Evolutionary conservation across 805 yeast species (phyloP), one percentile per base, ranked within the genome.

Genomic region (Saccharomycopsis babjevae): DNA sequence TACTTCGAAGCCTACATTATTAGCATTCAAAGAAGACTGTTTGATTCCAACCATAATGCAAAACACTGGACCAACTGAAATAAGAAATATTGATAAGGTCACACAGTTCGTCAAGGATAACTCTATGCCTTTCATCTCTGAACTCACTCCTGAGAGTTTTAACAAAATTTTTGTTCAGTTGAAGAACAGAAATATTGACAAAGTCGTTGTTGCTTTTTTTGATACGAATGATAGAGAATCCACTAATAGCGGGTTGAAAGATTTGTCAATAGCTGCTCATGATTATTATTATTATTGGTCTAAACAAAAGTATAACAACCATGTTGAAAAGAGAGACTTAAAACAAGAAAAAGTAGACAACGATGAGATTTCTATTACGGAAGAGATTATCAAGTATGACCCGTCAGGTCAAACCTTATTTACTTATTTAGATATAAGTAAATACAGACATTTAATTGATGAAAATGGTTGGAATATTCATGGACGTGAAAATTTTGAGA

Each of bases 51-150:
- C 74, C 4, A 78, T 84, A 5, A 85, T 71, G 65, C 87, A 81
- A 65, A 83, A 82, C 60, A 83, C 81, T 71, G 83, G 85, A 0
- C 80, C 89, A 6, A 82, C 82, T 57, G 89, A 86, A 66, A 77
- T 80, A 60, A 77, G 94, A 64, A 77, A 81, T 64, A 71, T 71
- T 18, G 74, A 74, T 25, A 70, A 73, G 46, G 74, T 88, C 10
- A 68, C 76, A 64, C 68, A 77, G 16, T 88, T 86, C 75, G 71
- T 88, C 34, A 68, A 70, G 36, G 70, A 73, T 55, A 76, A 80
- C 65, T 74, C 82, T 20, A 70, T 74, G 55, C 90, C 92, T 5
- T 70, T 77, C 13, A 71, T 82, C 56, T 78, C 76, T 58, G 85
- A 84, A 65, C 71, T 87, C 57, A 78, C 81, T 0, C 76, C 80